Conservation (phyloP, 352 stramenopile species). For the Thraustochytrium sp. region DNA sequence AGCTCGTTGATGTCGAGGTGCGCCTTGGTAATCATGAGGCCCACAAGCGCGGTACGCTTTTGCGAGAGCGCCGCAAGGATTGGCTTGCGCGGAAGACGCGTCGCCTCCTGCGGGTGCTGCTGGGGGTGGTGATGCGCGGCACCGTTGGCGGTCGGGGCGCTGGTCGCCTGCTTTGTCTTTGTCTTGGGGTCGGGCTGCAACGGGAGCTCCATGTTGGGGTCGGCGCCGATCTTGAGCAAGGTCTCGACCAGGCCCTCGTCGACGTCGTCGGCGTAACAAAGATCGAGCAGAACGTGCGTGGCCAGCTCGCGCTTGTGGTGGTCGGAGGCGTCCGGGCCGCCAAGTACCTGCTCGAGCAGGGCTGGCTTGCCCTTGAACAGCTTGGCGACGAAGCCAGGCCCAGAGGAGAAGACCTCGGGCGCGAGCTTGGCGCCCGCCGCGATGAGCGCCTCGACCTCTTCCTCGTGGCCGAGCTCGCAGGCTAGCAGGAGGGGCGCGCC, state of each 20-base stretch:
- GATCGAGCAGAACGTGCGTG: neutral
- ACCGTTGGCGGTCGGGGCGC: neutral
- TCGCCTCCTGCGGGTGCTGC: neutral
- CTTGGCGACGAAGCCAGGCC: neutral
- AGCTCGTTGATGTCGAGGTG: conserved; percentile 28
- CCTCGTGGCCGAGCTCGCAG: conserved; percentile 27
- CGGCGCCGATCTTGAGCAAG: conserved; percentile 1
- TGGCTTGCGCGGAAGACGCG: neutral
- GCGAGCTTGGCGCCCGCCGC: neutral
- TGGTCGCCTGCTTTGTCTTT: neutral
- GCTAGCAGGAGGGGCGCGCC: neutral
- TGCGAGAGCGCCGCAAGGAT: neutral
- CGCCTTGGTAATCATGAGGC: neutral
- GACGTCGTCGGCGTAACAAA: neutral
- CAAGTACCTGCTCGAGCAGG: conserved; percentile 18
- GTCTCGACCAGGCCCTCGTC: neutral
- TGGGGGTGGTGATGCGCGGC: neutral
- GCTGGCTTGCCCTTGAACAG: neutral
- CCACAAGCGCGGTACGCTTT: neutral
- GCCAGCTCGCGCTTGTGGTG: neutral
- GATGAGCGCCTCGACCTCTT: conserved; percentile 25
- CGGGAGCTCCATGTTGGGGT: neutral
- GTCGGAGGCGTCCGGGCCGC: neutral
- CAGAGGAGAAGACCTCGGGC: neutral
- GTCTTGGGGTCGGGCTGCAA: neutral